Conservation (phyloP, 2,329 filamentous ascomycete species). For the Colletotrichum aenigma region DNA sequence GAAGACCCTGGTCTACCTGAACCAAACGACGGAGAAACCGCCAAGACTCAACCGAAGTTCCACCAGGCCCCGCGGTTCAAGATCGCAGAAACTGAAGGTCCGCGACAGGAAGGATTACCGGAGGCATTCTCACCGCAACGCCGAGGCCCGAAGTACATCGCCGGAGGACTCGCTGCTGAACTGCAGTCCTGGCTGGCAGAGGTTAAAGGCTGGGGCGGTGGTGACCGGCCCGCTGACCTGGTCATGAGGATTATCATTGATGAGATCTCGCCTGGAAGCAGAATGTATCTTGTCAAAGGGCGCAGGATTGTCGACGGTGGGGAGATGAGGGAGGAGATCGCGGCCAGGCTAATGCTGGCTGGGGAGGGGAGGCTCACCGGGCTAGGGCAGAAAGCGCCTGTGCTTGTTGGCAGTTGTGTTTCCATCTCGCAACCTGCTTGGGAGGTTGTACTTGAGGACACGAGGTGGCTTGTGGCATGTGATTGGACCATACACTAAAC, state of each 20-base stretch:
- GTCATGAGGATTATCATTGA: conserved; percentile 31
- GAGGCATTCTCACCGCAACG: conserved; percentile 39
- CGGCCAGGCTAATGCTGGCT: conserved; percentile 35
- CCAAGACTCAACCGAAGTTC: conserved; percentile 40
- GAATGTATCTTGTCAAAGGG: conserved; percentile 37
- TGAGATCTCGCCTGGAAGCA: conserved; percentile 31
- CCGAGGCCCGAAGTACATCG: conserved; percentile 35
- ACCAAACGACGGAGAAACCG: not conserved
- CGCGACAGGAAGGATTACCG: conserved; percentile 25
- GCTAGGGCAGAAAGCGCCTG: conserved; percentile 30
- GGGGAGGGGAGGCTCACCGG: conserved; percentile 42
- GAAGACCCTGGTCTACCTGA: conserved; percentile 4
- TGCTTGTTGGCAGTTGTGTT: conserved; percentile 34
- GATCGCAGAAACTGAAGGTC: conserved; percentile 25
- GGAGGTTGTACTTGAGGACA: conserved; percentile 38
- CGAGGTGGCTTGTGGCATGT: conserved; percentile 40
- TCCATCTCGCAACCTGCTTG: conserved; percentile 39
- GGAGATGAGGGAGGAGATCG: not conserved
- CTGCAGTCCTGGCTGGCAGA: conserved; percentile 47
- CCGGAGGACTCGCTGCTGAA: conserved; percentile 41
- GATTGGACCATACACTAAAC: conserved; percentile 36
- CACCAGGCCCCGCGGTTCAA: conserved; percentile 44
- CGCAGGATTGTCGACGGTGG: conserved; percentile 16
- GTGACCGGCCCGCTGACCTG: conserved; percentile 10
- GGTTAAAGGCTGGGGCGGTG: conserved; percentile 35